These are phyloP conservation scores for Fraxinus pennsylvanica DNA, from an alignment of 257 asterid species.

Conservation along the genomic window DNA sequence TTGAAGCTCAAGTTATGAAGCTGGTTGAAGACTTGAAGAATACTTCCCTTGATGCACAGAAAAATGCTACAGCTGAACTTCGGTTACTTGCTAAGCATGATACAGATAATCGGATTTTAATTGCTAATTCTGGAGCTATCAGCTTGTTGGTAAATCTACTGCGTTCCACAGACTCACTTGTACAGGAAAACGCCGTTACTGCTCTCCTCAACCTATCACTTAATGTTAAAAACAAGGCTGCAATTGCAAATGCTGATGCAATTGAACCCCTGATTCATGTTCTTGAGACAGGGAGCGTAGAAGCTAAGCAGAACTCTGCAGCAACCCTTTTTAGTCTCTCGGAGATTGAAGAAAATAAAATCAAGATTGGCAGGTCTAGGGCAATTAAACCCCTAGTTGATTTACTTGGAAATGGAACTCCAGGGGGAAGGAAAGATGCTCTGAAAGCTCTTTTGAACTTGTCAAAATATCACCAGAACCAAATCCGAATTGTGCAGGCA, in stretches of 20 bases:
- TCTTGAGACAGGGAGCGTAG: conserved; percentile 72
- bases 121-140: conserved; percentile 66
- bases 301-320: conserved; percentile 87
- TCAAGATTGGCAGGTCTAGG: conserved; percentile 74
- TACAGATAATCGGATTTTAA: conserved; percentile 71
- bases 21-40: conserved; percentile 69
- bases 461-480: conserved; percentile 67
- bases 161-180: conserved; percentile 46
- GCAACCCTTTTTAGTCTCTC: conserved; percentile 89
- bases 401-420: conserved; percentile 79
- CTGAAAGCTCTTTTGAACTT: conserved; percentile 68
- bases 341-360: conserved; percentile 69
- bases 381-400: conserved; percentile 84
- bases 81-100: conserved; percentile 75
- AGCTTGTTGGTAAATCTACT: conserved; percentile 60
- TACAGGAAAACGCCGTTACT: conserved; percentile 77
- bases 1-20: conserved; percentile 61
- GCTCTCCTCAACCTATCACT: conserved; percentile 87
- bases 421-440: conserved; percentile 82
- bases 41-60: conserved; percentile 54
- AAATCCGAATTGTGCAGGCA: conserved; percentile 72
- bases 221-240: conserved; percentile 69
- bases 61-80: conserved; percentile 60
- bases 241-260: conserved; percentile 76
- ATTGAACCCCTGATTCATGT: conserved; percentile 82